A percentile compares a stretch with the other conserved stretches of the same genome.
Conservation (phyloP, 1,139 yeast genomes). For the Protomyces macrosporus region DNA sequence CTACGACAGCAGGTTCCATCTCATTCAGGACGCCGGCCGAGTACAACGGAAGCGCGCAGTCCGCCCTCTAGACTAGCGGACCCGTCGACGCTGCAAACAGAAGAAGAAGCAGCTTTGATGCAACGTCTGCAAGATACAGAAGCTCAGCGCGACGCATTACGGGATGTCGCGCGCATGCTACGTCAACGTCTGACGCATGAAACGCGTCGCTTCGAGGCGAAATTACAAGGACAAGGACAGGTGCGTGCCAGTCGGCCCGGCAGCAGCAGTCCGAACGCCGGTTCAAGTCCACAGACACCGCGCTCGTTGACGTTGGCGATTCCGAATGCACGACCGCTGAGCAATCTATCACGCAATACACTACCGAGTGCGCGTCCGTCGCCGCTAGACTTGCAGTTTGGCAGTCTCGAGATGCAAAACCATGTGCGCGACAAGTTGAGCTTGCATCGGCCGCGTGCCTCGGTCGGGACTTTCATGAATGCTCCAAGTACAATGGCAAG, state of each 20-base stretch:
- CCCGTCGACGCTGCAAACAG: neutral
- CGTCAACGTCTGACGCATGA: slow-evolving; percentile 29
- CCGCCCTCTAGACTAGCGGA: neutral
- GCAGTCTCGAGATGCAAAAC: too few species aligned
- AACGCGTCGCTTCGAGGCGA: slow-evolving; percentile 22
- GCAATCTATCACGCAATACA: too few species aligned
- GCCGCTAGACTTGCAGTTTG: too few species aligned
- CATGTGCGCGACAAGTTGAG: neutral
- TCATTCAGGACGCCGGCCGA: too few species aligned
- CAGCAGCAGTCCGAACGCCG: too few species aligned
- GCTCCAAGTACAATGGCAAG: too few species aligned
- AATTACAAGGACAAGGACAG: neutral
- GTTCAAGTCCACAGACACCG: too few species aligned
- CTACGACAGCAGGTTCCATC: neutral
- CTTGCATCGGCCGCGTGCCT: neutral
- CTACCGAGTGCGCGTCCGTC: too few species aligned
- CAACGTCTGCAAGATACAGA: slow-evolving; percentile 28
- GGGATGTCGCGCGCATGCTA: slow-evolving; percentile 30
- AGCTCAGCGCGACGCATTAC: slow-evolving; percentile 30
- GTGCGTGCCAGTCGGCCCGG: too few species aligned
- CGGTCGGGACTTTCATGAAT: neutral
- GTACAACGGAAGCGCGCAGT: neutral
- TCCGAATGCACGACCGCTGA: too few species aligned
- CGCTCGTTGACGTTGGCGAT: too few species aligned
- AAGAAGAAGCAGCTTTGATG: slow-evolving; percentile 1